Percentiles rank a stretch among this genome's conserved stretches.
phyloP scores from a whole-genome alignment of 768 basidiomycete genomes.

The Candolleomyces aberdarensis region DNA sequence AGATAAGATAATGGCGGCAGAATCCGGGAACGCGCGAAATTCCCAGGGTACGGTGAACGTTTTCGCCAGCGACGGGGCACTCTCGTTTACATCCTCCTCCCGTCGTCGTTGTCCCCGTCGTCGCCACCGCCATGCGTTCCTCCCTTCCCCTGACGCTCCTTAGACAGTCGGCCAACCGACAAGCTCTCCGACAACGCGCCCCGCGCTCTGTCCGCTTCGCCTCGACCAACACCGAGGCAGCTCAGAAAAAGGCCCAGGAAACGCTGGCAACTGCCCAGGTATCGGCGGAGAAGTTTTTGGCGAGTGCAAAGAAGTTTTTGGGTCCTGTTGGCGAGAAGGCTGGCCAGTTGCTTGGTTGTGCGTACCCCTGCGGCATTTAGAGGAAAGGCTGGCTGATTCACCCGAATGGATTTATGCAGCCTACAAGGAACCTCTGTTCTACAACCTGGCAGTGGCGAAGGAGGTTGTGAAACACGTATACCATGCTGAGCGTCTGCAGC shows the following conservation, averaged over 20 bases:
- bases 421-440: conserved; percentile 73
- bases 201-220: conserved; percentile 34
- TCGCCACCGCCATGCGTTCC: conserved; percentile 25
- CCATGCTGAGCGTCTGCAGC: conserved; percentile 64
- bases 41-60: not conserved
- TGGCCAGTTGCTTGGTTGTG: conserved; percentile 52
- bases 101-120: conserved; percentile 6
- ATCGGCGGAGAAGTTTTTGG: conserved; percentile 50
- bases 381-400: not conserved
- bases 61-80: not conserved
- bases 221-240: conserved; percentile 41
- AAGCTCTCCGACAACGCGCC: conserved; percentile 23
- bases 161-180: conserved; percentile 28
- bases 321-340: conserved; percentile 50
- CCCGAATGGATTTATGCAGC: conserved; percentile 28
- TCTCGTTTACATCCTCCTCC: not conserved
- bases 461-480: conserved; percentile 79
- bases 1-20: not conserved
- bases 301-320: conserved; percentile 43
- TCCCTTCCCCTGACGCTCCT: conserved; percentile 20
- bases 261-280: conserved; percentile 57
- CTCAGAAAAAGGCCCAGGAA: conserved; percentile 73
- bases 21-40: not conserved
- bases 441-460: conserved; percentile 75
- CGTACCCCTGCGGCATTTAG: conserved; percentile 10